These are phyloP conservation scores for Bruguiera gymnorhiza DNA, from an alignment of 345 rosid genomes.

Conservation along the genomic window DNA sequence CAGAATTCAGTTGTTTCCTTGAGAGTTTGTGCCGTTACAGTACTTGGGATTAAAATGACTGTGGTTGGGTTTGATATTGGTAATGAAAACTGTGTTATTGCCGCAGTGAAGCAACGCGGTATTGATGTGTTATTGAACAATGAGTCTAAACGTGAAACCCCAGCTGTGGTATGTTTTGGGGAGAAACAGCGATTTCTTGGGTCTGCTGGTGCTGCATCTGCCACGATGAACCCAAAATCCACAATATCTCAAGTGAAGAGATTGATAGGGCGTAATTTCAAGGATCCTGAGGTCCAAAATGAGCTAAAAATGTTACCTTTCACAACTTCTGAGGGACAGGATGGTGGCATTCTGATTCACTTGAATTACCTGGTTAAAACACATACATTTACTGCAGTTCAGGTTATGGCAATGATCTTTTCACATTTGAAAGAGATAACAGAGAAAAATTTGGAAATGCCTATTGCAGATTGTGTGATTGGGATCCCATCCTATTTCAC, in stretches of 20 bases:
- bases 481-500: slow-evolving; percentile 60
- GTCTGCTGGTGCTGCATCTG: slow-evolving; percentile 51
- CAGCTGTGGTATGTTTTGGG: slow-evolving; percentile 48
- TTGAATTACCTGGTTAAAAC: slow-evolving; percentile 40
- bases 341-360: slow-evolving; percentile 47
- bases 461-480: slow-evolving; percentile 51
- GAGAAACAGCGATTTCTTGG: slow-evolving; percentile 60
- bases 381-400: slow-evolving; percentile 40
- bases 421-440: slow-evolving; percentile 51
- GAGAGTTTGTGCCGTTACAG: slow-evolving; percentile 1
- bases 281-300: slow-evolving; percentile 43
- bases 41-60: slow-evolving; percentile 40
- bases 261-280: slow-evolving; percentile 44
- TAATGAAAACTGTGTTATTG: slow-evolving; percentile 75
- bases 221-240: slow-evolving; percentile 47
- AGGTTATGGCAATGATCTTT: slow-evolving; percentile 52
- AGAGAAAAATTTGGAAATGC: slow-evolving; percentile 47
- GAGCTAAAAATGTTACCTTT: slow-evolving; percentile 45
- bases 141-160: slow-evolving; percentile 68
- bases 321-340: slow-evolving; percentile 39
- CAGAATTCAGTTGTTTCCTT: slow-evolving; percentile 1
- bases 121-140: slow-evolving; percentile 73
- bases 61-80: slow-evolving; percentile 79
- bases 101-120: slow-evolving; percentile 62
- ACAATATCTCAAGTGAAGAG: slow-evolving; percentile 54